Evolutionary conservation across 1,139 yeast genomes (phyloP).

Genomic region (Hyphopichia wangnamkhiaoensis): DNA sequence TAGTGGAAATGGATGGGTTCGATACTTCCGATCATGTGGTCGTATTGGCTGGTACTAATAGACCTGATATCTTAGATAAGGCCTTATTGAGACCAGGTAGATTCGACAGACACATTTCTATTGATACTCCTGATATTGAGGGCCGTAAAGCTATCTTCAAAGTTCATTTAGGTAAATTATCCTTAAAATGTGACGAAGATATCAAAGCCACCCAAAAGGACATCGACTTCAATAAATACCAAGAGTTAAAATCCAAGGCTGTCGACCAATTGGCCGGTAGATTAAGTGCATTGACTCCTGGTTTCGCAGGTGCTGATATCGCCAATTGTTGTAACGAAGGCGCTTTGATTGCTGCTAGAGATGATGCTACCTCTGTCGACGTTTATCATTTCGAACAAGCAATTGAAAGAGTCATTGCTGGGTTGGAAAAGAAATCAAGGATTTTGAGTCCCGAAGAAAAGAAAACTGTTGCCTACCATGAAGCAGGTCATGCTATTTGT

Average conservation of each 20-base stretch:
- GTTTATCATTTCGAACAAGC: slow-evolving; percentile 90
- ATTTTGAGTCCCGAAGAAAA: slow-evolving; percentile 83
- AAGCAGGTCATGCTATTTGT: slow-evolving; percentile 98
- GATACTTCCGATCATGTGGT: slow-evolving; percentile 89
- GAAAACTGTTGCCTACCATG: slow-evolving; percentile 91
- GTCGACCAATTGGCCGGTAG: slow-evolving; percentile 71
- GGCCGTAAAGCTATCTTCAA: slow-evolving; percentile 91
- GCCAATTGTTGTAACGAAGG: slow-evolving; percentile 98
- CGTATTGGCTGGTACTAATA: slow-evolving; percentile 94
- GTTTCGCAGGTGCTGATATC: slow-evolving; percentile 97
- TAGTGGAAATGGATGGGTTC: slow-evolving; percentile 98
- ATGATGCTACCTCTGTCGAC: slow-evolving; percentile 65
- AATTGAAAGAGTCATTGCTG: slow-evolving; percentile 96
- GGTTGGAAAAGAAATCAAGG: slow-evolving; percentile 87
- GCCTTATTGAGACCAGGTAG: slow-evolving; percentile 97
- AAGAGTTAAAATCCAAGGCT: slow-evolving; percentile 47
- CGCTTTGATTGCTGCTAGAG: slow-evolving; percentile 93
- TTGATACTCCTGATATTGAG: slow-evolving; percentile 89
- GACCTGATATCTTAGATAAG: slow-evolving; percentile 89
- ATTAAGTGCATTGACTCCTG: slow-evolving; percentile 94
- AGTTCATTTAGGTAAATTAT: slow-evolving; percentile 76
- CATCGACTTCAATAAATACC: slow-evolving; percentile 48
- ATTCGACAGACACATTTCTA: slow-evolving; percentile 89
- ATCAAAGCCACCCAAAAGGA: slow-evolving; percentile 17
- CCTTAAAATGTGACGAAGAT: slow-evolving; percentile 43